These are phyloP conservation scores for Chalara sp. DNA, from an alignment of 2,329 filamentous ascomycete species.

Conservation along the genomic window DNA sequence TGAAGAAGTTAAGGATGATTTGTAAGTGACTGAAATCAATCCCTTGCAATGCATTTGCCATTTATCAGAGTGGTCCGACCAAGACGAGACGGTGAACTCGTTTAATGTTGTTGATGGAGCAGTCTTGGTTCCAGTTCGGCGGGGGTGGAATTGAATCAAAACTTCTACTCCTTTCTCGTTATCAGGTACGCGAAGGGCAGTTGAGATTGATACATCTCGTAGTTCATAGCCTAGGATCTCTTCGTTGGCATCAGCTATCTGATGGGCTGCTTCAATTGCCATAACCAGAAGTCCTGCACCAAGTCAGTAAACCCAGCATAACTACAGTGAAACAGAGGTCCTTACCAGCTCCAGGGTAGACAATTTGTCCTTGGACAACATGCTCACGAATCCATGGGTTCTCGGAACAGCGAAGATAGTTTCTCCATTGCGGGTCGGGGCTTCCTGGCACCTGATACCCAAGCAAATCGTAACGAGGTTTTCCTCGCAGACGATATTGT, in stretches of 20 bases:
- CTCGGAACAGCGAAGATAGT: slow-evolving; percentile 19
- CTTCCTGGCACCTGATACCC: slow-evolving; percentile 18
- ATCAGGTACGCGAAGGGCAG: slow-evolving; percentile 39
- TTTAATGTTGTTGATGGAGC: slow-evolving; percentile 1
- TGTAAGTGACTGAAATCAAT: neutral
- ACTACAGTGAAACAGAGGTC: no score
- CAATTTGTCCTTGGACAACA: slow-evolving; percentile 10
- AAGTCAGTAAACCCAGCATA: no score
- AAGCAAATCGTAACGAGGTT: slow-evolving; percentile 32
- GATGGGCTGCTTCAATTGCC: slow-evolving; percentile 23
- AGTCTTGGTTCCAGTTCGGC: neutral
- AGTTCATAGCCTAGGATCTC: slow-evolving; percentile 34
- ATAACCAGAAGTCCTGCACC: slow-evolving; percentile 23
- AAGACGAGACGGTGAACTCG: slow-evolving; percentile 1
- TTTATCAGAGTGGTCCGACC: neutral
- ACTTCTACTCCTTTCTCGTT: slow-evolving; percentile 34
- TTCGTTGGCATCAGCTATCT: neutral
- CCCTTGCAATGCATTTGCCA: slow-evolving; percentile 2
- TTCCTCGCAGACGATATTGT: slow-evolving; percentile 36
- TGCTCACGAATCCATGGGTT: slow-evolving; percentile 27
- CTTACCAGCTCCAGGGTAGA: slow-evolving; percentile 17
- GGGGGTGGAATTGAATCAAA: neutral
- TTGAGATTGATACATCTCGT: slow-evolving; percentile 37
- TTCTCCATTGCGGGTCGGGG: slow-evolving; percentile 24
- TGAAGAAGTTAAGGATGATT: neutral